Evolutionary conservation across 176 grass and related monocot species (phyloP).

Genomic region (Carex kokanica): DNA sequence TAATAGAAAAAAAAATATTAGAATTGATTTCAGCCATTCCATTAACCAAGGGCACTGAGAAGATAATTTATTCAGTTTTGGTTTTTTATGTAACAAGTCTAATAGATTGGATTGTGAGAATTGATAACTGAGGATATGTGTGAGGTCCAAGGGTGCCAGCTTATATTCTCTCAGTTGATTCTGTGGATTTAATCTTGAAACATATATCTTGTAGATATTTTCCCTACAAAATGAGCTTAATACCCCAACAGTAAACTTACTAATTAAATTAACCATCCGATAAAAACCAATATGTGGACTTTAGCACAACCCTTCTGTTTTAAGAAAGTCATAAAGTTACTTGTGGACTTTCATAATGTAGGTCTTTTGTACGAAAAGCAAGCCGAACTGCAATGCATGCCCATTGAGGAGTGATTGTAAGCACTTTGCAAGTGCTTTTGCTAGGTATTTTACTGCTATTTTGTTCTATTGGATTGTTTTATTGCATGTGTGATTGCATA

Average conservation of each 20-base stretch:
- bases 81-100: neutral
- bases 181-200: neutral
- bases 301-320: neutral
- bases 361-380: slow-evolving; percentile 98
- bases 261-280: neutral
- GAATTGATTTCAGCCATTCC: neutral
- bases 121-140: neutral
- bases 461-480: neutral
- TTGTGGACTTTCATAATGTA: slow-evolving; percentile 30
- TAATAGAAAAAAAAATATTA: neutral
- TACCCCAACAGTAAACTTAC: neutral
- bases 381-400: slow-evolving; percentile 95
- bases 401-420: slow-evolving; percentile 94
- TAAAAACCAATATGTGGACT: neutral
- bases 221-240: neutral
- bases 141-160: neutral
- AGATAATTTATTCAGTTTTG: neutral
- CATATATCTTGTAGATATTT: neutral
- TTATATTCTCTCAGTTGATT: neutral
- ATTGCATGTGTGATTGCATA: neutral
- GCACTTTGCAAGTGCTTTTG: slow-evolving; percentile 97
- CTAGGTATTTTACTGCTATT: slow-evolving; percentile 46
- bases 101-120: neutral
- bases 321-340: slow-evolving; percentile 2
- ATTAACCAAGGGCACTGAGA: neutral